phyloP scores from a whole-genome alignment of 306 rosid species.

The Vigna trinervia region DNA sequence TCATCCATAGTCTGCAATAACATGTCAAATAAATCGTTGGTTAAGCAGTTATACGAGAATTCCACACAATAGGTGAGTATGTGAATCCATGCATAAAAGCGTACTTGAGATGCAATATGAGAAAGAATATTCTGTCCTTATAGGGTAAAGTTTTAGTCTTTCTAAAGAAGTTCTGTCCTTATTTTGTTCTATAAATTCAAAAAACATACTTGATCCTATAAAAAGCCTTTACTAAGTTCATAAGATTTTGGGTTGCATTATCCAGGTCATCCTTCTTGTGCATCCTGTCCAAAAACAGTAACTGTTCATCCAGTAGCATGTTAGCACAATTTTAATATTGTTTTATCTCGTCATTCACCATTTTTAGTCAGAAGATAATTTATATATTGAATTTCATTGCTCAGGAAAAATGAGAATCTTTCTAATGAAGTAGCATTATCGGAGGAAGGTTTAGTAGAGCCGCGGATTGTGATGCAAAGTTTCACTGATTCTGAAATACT shows the following conservation, averaged over 20 bases:
- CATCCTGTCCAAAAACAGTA: neutral
- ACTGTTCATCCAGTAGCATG: neutral
- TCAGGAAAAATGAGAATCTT: constrained; percentile 73
- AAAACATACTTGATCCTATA: neutral
- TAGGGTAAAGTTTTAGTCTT: too few relatives aligned
- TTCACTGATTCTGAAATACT: constrained; percentile 64
- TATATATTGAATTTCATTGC: constrained; percentile 35
- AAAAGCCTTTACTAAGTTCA: neutral
- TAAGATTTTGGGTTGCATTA: neutral
- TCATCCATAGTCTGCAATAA: neutral
- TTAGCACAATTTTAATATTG: neutral
- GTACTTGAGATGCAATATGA: too few relatives aligned
- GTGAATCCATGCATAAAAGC: too few relatives aligned
- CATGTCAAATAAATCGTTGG: constrained; percentile 13
- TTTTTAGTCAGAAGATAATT: constrained; percentile 18
- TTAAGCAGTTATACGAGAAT: neutral
- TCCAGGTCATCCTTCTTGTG: neutral
- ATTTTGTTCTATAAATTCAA: too few relatives aligned
- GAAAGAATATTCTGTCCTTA: too few relatives aligned
- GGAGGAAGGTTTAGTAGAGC: constrained; percentile 65
- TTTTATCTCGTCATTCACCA: constrained; percentile 13
- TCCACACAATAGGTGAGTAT: too few relatives aligned
- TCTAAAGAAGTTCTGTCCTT: too few relatives aligned
- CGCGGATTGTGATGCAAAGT: constrained; percentile 66
- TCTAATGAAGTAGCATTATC: constrained; percentile 60